Evolutionary conservation across 2,329 filamentous ascomycete genomes (phyloP), one percentile per base, ranked within the genome.

Genomic region (Nakataea oryzae): DNA sequence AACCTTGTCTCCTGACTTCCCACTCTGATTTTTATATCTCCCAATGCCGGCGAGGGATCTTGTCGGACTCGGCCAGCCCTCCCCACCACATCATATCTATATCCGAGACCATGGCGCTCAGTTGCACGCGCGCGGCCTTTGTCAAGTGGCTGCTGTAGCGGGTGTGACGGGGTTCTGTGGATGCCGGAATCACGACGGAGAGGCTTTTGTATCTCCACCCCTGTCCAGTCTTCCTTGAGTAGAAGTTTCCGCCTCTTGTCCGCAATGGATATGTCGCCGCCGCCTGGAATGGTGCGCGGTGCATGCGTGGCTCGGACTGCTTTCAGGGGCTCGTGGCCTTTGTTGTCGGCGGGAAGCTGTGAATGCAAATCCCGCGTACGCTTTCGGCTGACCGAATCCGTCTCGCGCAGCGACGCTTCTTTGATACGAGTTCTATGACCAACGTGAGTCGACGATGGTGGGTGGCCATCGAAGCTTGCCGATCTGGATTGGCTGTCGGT

Each of bases 161-260:
- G 5, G 12, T 3, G 27, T 14, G 17, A 9, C 59, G 3, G 69
- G 28, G 24, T 17, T 24, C 50, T 21, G 26, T 21, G 47, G 24
- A 29, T 21, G 5, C 24, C 65, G 58, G 72, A 72, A 13, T 65
- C 62, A 61, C 74, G 66, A 3, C 70, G 64, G 41, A 74, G 67
- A 7, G 73, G 72, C 54, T 72, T 69, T 62, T 74, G 72, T 47
- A 74, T 61, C 11, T 64, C 63, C 30, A 74, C 63, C 5, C 73
- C 73, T 28, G 69, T 71, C 74, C 74, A 75, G 58, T 75, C 73
- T 14, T 67, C 56, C 60, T 68, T 71, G 11, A 66, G 66, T 8
- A 75, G 68, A 24, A 75, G 65, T 28, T 65, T 69, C 58, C 63
- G 70, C 59, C 68, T 69, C 59, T 72, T 72, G 13, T 70, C 68